Percentiles rank a stretch among this genome's conserved stretches.
These are phyloP conservation scores for Cylindrodendrum hubeiense DNA, from an alignment of 2,329 filamentous ascomycete species.

Conservation along the genomic window DNA sequence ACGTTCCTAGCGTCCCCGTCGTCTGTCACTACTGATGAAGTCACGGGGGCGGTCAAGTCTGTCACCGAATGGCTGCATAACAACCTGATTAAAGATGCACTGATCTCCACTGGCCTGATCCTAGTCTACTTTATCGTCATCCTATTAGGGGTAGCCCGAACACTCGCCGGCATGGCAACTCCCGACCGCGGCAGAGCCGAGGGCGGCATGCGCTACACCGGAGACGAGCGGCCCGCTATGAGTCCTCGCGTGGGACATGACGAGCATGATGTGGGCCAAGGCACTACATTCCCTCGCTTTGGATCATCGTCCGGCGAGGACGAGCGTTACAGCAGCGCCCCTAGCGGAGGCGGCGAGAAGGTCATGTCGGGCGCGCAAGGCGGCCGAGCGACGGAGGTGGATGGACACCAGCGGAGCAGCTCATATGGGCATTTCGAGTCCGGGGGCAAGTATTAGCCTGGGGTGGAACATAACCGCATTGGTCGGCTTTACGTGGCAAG, in stretches of 20 bases:
- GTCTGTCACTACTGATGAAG: conserved; percentile 81
- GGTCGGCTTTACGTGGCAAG: neutral
- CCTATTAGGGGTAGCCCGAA: conserved; percentile 78
- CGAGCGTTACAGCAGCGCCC: conserved; percentile 27
- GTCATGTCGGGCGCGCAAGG: conserved; percentile 41
- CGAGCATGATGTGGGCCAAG: conserved; percentile 35
- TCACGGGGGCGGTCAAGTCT: conserved; percentile 79
- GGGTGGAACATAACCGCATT: conserved; percentile 3
- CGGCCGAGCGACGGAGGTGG: conserved; percentile 41
- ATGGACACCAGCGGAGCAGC: conserved; percentile 49
- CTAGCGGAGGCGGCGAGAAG: conserved; percentile 45
- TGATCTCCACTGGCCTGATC: conserved; percentile 82
- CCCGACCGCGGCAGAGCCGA: conserved; percentile 68
- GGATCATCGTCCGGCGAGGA: conserved; percentile 42
- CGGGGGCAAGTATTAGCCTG: conserved; percentile 41
- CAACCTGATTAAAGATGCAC: conserved; percentile 79
- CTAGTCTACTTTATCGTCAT: conserved; percentile 83
- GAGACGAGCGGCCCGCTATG: conserved; percentile 45
- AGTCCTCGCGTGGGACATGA: conserved; percentile 41
- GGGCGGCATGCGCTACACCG: conserved; percentile 62
- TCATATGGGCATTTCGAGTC: conserved; percentile 52
- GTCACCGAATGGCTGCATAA: conserved; percentile 76
- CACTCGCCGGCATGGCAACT: conserved; percentile 69
- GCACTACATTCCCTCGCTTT: conserved; percentile 42
- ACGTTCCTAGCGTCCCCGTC: conserved; percentile 84